Evolutionary conservation across 495 filamentous ascomycete species (phyloP).

Genomic region (Xylaria acuta): DNA sequence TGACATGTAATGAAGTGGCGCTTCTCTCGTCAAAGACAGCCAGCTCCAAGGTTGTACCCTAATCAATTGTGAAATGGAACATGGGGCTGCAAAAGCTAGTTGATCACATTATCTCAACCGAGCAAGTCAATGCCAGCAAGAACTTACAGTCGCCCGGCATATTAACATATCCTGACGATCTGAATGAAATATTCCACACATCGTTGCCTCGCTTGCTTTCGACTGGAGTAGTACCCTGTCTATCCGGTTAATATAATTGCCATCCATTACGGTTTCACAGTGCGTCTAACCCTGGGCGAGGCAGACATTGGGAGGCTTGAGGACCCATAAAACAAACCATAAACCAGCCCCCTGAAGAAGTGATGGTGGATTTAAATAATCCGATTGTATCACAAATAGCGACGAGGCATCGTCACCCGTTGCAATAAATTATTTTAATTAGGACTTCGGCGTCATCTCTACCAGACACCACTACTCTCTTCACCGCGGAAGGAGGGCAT

Average conservation of each 20-base stretch:
- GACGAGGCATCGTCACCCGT: not conserved
- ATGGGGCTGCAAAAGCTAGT: not conserved
- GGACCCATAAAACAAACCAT: conserved; percentile 6
- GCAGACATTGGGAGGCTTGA: not conserved
- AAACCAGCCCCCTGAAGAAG: not conserved
- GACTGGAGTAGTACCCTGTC: not conserved
- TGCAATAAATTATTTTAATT: not conserved
- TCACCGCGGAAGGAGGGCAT: not conserved
- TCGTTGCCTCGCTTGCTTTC: not conserved
- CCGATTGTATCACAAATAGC: not conserved
- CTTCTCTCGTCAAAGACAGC: not conserved
- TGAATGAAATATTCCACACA: not conserved
- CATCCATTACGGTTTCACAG: not conserved
- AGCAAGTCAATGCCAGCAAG: not conserved
- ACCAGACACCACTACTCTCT: not conserved
- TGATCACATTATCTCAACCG: not conserved
- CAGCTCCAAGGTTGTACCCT: not conserved
- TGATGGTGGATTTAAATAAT: not conserved
- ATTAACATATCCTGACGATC: not conserved
- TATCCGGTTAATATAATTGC: not conserved
- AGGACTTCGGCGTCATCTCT: not conserved
- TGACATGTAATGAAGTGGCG: not conserved
- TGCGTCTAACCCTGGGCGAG: not conserved
- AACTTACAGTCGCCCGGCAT: not conserved
- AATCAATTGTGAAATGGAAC: not conserved